Conservation (phyloP, 1,139 yeast genomes). For the Sugiyamaella paludigena region DNA sequence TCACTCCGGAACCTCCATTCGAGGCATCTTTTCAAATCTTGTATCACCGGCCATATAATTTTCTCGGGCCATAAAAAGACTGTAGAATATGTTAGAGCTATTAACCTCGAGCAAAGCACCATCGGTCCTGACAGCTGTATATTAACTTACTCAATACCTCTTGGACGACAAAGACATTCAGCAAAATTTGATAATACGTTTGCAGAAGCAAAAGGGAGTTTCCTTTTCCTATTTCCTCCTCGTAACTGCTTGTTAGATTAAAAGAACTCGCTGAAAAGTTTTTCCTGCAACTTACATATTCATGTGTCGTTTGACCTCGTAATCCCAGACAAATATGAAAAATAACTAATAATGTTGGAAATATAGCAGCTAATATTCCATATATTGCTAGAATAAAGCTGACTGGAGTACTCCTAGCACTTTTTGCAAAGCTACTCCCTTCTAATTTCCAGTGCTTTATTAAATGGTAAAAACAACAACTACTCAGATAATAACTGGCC, state of each 20-base stretch:
- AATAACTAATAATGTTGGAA: slow-evolving; percentile 53
- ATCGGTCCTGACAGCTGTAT: too few relatives aligned
- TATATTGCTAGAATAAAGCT: slow-evolving; percentile 51
- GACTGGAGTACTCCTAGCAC: slow-evolving; percentile 40
- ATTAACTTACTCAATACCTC: slow-evolving; percentile 16
- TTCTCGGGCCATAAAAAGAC: slow-evolving; percentile 18
- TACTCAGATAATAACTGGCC: slow-evolving; percentile 28
- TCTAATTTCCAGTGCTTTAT: slow-evolving; percentile 45
- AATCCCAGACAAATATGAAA: slow-evolving; percentile 56
- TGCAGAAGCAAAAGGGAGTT: slow-evolving; percentile 12
- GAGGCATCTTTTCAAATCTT: slow-evolving; percentile 17
- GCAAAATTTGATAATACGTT: slow-evolving; percentile 8
- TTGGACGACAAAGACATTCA: slow-evolving; percentile 14
- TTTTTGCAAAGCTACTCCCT: slow-evolving; percentile 37
- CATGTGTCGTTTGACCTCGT: slow-evolving; percentile 59
- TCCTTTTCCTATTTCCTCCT: slow-evolving; percentile 1
- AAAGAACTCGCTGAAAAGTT: not conserved
- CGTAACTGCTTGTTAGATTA: slow-evolving; percentile 12
- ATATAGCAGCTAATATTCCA: slow-evolving; percentile 45
- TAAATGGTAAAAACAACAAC: slow-evolving; percentile 41
- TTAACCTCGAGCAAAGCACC: too few relatives aligned
- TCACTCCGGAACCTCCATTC: slow-evolving; percentile 4
- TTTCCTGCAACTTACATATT: slow-evolving; percentile 22
- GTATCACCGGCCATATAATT: slow-evolving; percentile 18
- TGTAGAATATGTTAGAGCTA: slow-evolving; percentile 1